Percentiles rank a stretch among this genome's conserved stretches.
Evolutionary conservation across 2,329 filamentous ascomycete genomes (phyloP).

Genomic region (Trichophyton schoenleinii): DNA sequence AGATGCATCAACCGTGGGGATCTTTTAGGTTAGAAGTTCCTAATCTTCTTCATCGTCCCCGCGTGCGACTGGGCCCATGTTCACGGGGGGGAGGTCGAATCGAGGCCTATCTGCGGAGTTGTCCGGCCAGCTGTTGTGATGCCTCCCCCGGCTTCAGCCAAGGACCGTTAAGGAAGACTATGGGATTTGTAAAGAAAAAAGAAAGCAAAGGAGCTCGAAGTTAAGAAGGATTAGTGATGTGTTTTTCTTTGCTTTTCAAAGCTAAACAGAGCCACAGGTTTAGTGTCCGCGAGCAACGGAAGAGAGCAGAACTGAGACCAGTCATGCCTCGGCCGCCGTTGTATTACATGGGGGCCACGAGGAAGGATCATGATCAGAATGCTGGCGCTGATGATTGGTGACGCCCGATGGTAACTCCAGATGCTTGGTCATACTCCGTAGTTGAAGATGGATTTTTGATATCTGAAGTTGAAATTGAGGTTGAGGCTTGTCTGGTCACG

Average conservation of each 20-base stretch:
- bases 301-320: not conserved
- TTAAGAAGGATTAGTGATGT: not conserved
- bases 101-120: not conserved
- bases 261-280: constrained; percentile 1
- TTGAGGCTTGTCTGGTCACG: not conserved
- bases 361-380: not conserved
- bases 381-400: not conserved
- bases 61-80: not conserved
- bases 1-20: not conserved
- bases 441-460: not conserved
- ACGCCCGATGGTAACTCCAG: not conserved
- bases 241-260: not conserved
- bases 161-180: not conserved
- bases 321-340: not conserved
- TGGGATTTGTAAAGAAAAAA: not conserved
- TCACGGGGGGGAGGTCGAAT: not conserved
- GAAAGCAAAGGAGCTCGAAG: not conserved
- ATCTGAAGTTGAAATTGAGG: not conserved
- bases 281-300: not conserved
- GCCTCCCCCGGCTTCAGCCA: not conserved
- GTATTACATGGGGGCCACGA: not conserved
- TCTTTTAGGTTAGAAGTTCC: not conserved
- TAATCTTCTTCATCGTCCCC: not conserved
- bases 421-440: too few species aligned
- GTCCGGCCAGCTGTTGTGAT: not conserved